Evolutionary conservation across 2,329 filamentous ascomycete species (phyloP), one percentile per base, ranked within the genome.

Genomic region (Phialophora macrospora): DNA sequence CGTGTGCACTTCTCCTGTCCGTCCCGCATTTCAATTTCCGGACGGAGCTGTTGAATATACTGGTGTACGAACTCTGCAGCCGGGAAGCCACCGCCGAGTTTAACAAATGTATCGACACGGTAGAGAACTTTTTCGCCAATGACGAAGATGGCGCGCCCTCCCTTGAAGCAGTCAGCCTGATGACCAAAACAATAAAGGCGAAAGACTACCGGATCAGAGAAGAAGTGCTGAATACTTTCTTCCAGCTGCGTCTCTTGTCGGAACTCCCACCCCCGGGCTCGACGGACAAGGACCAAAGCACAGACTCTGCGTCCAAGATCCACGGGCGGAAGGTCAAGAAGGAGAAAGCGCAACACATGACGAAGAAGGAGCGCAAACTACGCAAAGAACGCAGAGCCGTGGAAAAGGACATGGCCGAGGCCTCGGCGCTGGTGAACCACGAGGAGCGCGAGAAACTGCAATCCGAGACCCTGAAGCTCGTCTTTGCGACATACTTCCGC

Each of bases 11-110:
- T 17, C 79, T 98, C 48, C 87, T 86, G 22, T 84, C 90, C 1
- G 93, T 97, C 0, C 92, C 95, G 3, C 96, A 99, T 80, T 99
- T 99, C 86, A 99, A 99, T 82, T 97, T 96, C 78, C 89, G 95
- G 48, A 85, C 84, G 56, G 94, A 99, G 60, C 82, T 99, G 60
- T 80, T 99, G 67, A 92, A 91, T 77, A 94, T 98, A 64, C 76
- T 99, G 14, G 88, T 97, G 24, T 88, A 88, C 71, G 95, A 95
- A 76, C 83, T 99, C 41, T 93, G 91, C 73, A 85, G 84, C 64
- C 87, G 88, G 71, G 85, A 84, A 61, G 80, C 91, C 0, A 91
- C 96, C 74, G 84, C 83, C 2, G 89, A 96, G 68, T 95, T 92
- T 70, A 77, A 85, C 68, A 93, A 91, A 76, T 96, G 92, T 72